Conservation (phyloP, 2,329 filamentous ascomycete species). For the Colletotrichum liriopes region DNA sequence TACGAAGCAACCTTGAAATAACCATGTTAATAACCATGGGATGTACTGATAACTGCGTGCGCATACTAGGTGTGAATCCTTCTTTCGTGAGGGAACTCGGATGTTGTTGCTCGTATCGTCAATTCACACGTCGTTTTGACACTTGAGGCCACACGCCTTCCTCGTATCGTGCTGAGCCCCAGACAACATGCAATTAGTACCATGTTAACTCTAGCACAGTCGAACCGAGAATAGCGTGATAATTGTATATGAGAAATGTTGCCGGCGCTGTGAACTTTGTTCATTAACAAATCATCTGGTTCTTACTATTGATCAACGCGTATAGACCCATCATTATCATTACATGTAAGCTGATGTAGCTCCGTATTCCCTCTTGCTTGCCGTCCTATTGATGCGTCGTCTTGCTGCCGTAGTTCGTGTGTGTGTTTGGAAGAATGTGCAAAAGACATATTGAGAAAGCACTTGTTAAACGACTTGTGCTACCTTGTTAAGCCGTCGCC, state of each 20-base stretch:
- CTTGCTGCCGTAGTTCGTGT: not conserved
- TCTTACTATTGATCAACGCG: no score
- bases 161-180: not conserved
- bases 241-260: no score
- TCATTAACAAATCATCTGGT: not conserved
- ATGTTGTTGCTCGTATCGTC: not conserved
- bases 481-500: no score
- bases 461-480: not conserved
- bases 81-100: no score
- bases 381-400: not conserved
- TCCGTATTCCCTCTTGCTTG: not conserved
- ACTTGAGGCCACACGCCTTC: not conserved
- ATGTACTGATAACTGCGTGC: no score
- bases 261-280: no score
- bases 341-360: not conserved
- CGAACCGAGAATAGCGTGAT: not conserved
- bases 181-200: not conserved
- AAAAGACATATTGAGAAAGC: not conserved
- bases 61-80: no score
- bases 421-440: no score
- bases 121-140: not conserved
- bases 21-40: no score
- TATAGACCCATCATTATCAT: not conserved
- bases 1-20: no score
- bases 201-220: not conserved